Base-by-base conservation (phyloP, 176 grass and related monocot species). In the Poa pratensis region DNA sequence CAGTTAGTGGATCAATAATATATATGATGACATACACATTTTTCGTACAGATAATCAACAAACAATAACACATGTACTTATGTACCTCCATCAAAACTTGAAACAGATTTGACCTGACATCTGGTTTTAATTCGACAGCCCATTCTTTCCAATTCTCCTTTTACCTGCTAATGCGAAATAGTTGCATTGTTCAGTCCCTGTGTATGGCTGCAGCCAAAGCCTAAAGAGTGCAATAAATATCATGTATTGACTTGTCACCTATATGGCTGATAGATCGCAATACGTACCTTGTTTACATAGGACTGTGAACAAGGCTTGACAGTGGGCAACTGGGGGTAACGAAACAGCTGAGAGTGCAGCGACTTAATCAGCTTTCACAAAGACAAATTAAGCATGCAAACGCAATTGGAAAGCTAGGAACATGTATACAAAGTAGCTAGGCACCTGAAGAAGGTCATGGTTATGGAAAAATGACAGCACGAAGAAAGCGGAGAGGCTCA, bases 351-450 rank as follows among this genome's bases (percentile, higher is more conserved):
- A 69, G 66, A 42, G 66, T 22, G 66, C 1, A 42, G 19, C 3
- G 9, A 69, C 20, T 42, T 69, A 69, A 42, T 69, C 35, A 69
- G 66, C 66, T 69, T 42, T 69, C 66, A 42, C 34, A 69, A 22
- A 69, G 18, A 40, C 3, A 3, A 58, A 58, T 58, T 58, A 22
- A 58, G 55, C 20, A 22, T 58, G 55, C 55, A 42, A 65, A 40
- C 39, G 19, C 19, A 22, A 69, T 42, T 9, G 18, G 34, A 69
- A 69, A 39, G 48, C 48, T 16, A 50, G 65, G 32, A 68, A 20
- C 30, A 68, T 68, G 30, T 18, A 18, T 66, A 66, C 27, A 7
- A 66, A 69, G 66, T 40, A 69, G 34, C 34, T 40, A 5, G 18
- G 66, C 34, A 69, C 66, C 66, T 69, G 18, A 39, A 69, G 65